Percentiles rank a stretch among this genome's conserved stretches.
These are phyloP conservation scores for Paspalum vaginatum DNA, from an alignment of 176 grass and related monocot genomes.

Conservation along the genomic window DNA sequence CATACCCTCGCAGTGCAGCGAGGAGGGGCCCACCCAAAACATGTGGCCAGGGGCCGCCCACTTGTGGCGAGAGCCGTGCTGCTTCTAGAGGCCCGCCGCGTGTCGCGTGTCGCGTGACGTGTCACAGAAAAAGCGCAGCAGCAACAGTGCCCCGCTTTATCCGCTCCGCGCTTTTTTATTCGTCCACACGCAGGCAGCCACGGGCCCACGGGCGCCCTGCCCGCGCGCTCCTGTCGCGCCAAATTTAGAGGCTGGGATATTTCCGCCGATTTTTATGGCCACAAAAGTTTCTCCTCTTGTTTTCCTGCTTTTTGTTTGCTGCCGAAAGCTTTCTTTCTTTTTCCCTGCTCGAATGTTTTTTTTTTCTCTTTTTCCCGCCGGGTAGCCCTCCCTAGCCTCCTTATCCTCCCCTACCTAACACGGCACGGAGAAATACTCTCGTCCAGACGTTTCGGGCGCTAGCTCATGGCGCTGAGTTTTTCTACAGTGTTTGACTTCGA, in stretches of 20 bases:
- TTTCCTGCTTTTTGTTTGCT: no score
- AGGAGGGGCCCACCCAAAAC: not conserved
- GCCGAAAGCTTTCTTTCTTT: no score
- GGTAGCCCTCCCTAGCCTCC: not conserved
- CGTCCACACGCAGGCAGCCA: not conserved
- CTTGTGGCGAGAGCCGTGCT: conserved; percentile 13
- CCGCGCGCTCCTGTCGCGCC: not conserved
- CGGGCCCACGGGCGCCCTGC: not conserved
- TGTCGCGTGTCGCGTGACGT: conserved; percentile 26
- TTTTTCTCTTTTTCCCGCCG: not conserved
- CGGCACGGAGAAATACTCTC: not conserved
- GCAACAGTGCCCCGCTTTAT: not conserved
- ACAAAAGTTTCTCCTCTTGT: not conserved
- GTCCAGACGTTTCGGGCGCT: not conserved
- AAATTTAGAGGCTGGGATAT: conserved; percentile 33
- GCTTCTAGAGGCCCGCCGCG: conserved; percentile 31
- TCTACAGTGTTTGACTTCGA: not conserved
- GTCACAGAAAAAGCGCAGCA: conserved; percentile 35
- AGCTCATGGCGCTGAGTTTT: not conserved
- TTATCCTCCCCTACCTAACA: not conserved
- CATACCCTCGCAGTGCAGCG: not conserved
- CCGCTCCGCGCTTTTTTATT: conserved; percentile 40
- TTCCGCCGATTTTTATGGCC: conserved; percentile 14
- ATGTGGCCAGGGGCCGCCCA: conserved; percentile 38
- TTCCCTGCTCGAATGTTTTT: not conserved